Evolutionary conservation across 257 asterid genomes (phyloP).

Genomic region (Paulownia fortunei): DNA sequence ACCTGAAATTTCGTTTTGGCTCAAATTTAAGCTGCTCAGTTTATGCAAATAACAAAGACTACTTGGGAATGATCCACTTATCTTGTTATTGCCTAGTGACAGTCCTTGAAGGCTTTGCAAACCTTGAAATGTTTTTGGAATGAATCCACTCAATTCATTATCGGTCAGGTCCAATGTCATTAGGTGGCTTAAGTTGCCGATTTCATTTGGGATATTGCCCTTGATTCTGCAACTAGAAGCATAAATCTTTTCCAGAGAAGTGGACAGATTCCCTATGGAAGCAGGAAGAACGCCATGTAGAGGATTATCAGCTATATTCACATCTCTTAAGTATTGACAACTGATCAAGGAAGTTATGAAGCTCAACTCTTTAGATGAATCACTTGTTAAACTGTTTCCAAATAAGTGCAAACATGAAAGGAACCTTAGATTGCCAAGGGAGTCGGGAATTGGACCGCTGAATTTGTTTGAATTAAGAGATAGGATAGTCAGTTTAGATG

Average conservation of each 20-base stretch:
- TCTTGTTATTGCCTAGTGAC: constrained; percentile 19
- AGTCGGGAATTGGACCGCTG: constrained; percentile 33
- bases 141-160: constrained; percentile 28
- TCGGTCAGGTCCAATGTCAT: neutral
- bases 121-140: constrained; percentile 18
- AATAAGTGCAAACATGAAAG: neutral
- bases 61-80: constrained; percentile 29
- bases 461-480: constrained; percentile 14
- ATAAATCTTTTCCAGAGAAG: neutral
- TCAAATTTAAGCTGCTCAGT: constrained; percentile 3
- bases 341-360: constrained; percentile 29
- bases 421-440: constrained; percentile 34
- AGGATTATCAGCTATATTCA: neutral
- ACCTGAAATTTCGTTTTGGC: constrained; percentile 25
- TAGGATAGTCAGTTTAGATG: constrained; percentile 20
- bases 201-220: constrained; percentile 26
- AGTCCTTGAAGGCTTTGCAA: constrained; percentile 31
- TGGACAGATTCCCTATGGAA: constrained; percentile 25
- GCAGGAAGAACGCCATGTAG: constrained; percentile 29
- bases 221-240: constrained; percentile 12
- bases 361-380: constrained; percentile 17
- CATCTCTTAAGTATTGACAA: neutral
- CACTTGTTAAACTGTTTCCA: constrained; percentile 11
- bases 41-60: constrained; percentile 23
- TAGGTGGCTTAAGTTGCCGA: constrained; percentile 22